Percentiles rank a stretch among this genome's conserved stretches.
phyloP scores from a whole-genome alignment of 1,139 yeast species.

The Taphrina betulina region DNA sequence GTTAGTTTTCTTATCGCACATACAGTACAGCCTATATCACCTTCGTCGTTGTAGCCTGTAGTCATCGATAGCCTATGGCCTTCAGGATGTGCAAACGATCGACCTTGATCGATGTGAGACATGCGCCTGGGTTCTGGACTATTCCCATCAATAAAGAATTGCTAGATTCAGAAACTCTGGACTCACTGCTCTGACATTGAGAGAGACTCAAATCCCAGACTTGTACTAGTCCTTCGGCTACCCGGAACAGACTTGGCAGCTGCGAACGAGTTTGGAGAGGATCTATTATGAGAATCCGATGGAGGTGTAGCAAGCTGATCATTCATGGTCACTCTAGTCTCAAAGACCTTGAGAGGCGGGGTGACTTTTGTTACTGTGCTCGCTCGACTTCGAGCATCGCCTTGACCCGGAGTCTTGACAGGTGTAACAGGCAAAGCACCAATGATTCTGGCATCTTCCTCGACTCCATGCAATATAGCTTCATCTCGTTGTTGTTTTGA shows the following conservation, averaged over 20 bases:
- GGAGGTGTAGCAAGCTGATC: slow-evolving; percentile 39
- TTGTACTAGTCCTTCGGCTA: slow-evolving; percentile 35
- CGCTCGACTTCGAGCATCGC: slow-evolving; percentile 35
- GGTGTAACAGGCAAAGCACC: slow-evolving; percentile 37
- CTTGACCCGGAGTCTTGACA: slow-evolving; percentile 36
- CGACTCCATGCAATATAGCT: slow-evolving; percentile 37
- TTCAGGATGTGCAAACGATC: slow-evolving; percentile 2
- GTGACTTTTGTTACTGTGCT: slow-evolving; percentile 31
- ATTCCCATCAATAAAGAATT: slow-evolving; percentile 12
- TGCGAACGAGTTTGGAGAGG: slow-evolving; percentile 36
- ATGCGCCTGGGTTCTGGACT: slow-evolving; percentile 15
- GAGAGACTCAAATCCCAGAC: slow-evolving; percentile 17
- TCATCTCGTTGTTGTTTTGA: slow-evolving; percentile 40
- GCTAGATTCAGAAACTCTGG: slow-evolving; percentile 35
- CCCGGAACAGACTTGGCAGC: slow-evolving; percentile 34
- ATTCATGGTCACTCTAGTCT: slow-evolving; percentile 33
- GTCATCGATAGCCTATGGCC: slow-evolving; percentile 2
- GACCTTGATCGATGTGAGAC: slow-evolving; percentile 11
- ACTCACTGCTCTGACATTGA: slow-evolving; percentile 33
- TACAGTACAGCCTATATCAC: not conserved
- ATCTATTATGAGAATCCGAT: slow-evolving; percentile 35
- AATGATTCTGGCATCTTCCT: slow-evolving; percentile 31
- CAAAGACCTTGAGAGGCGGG: slow-evolving; percentile 22
- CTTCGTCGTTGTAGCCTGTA: slow-evolving; percentile 1
- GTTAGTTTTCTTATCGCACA: not conserved